phyloP scores from a whole-genome alignment of 345 rosid genomes.

The Barbarea vulgaris region DNA sequence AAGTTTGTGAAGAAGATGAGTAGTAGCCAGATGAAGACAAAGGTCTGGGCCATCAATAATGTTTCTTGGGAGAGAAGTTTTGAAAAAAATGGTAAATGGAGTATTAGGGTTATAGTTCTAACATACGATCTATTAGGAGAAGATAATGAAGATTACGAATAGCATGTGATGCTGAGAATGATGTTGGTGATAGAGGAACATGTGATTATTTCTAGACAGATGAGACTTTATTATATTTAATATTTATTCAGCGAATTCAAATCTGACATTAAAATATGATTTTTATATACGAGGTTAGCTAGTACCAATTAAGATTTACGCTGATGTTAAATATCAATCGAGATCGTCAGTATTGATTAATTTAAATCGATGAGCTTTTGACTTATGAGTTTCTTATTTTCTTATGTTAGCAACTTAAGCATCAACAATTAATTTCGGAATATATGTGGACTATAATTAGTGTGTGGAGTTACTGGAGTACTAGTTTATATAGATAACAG shows the following conservation, averaged over 20 bases:
- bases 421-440: background rate
- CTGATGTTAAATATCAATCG: background rate
- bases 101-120: conserved; percentile 16
- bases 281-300: conserved; percentile 33
- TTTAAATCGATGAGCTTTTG: background rate
- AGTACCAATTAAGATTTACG: background rate
- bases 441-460: background rate
- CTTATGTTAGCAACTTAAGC: background rate
- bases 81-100: conserved; percentile 4
- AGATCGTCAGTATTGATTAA: conserved; percentile 11
- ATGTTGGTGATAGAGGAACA: conserved; percentile 39
- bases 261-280: background rate
- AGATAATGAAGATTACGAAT: conserved; percentile 25
- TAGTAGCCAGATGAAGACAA: conserved; percentile 38
- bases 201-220: conserved; percentile 25
- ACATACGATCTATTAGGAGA: background rate
- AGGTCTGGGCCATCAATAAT: conserved; percentile 39
- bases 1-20: conserved; percentile 36
- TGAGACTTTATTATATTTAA: background rate
- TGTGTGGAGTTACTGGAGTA: too few relatives aligned
- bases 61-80: conserved; percentile 29
- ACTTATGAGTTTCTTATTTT: background rate
- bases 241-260: background rate
- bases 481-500: background rate
- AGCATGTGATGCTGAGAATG: conserved; percentile 38